Percentiles rank a stretch among this genome's conserved stretches.
phyloP scores from a whole-genome alignment of 345 rosid genomes.

The Boechera stricta region DNA sequence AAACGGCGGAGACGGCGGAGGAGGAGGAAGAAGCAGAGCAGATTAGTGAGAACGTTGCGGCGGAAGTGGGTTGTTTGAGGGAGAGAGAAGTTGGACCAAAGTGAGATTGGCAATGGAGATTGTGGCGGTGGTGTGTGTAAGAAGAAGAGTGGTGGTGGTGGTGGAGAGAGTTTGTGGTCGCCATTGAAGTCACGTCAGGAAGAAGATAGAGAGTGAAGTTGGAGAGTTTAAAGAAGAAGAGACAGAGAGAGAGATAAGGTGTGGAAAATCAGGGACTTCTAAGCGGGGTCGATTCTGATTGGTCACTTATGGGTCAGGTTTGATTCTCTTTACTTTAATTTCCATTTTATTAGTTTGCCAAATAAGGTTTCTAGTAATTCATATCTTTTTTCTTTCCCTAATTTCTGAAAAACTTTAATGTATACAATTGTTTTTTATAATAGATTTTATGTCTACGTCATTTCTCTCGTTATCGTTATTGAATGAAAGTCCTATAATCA shows the following conservation, averaged over 20 bases:
- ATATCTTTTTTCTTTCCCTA: not conserved
- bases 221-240: conserved; percentile 45
- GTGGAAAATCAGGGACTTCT: conserved; percentile 46
- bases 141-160: conserved; percentile 34
- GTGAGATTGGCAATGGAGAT: conserved; percentile 44
- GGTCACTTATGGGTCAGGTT: conserved; percentile 67
- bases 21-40: conserved; percentile 37
- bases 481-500: conserved; percentile 20
- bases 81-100: conserved; percentile 51
- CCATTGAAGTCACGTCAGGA: conserved; percentile 44
- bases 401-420: not conserved
- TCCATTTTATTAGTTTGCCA: not conserved
- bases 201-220: conserved; percentile 41
- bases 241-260: conserved; percentile 37
- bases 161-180: conserved; percentile 49
- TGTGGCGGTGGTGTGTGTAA: conserved; percentile 48
- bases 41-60: conserved; percentile 48
- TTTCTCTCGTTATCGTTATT: conserved; percentile 14
- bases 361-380: not conserved
- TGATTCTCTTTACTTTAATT: conserved; percentile 39
- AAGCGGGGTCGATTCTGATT: conserved; percentile 60
- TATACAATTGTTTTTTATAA: not conserved
- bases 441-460: conserved; percentile 17
- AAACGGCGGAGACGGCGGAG: conserved; percentile 36
- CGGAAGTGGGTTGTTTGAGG: conserved; percentile 45